Percentiles rank a stretch among this genome's conserved stretches.
Evolutionary conservation across 331 rosid genomes (phyloP).

Genomic region (Cydonia oblonga): DNA sequence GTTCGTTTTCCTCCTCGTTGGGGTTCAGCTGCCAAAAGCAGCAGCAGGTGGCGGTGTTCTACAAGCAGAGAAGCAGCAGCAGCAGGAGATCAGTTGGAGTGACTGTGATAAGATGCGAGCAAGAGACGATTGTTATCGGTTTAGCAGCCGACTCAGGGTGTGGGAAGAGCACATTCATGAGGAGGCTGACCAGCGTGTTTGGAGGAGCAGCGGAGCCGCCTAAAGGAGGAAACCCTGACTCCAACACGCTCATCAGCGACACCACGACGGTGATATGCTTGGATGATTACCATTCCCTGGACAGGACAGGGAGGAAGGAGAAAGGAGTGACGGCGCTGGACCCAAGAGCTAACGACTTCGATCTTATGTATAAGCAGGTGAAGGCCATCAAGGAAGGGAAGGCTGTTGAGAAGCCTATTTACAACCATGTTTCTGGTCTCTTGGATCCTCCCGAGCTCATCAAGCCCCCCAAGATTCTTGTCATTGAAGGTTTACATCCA

Average conservation of each 20-base stretch:
- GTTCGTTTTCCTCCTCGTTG: conserved; percentile 31
- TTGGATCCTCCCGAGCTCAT: conserved; percentile 91
- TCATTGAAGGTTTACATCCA: conserved; percentile 97
- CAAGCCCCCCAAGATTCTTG: conserved; percentile 91
- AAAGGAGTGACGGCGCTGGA: conserved; percentile 97
- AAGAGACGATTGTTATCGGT: conserved; percentile 86
- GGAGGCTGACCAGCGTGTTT: conserved; percentile 88
- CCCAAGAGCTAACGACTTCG: conserved; percentile 88
- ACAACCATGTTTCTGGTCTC: conserved; percentile 91
- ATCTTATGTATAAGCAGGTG: conserved; percentile 93
- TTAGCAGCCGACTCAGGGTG: conserved; percentile 97
- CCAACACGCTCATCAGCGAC: conserved; percentile 94
- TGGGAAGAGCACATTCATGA: conserved; percentile 98
- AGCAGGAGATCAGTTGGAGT: conserved; percentile 22
- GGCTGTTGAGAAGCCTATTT: conserved; percentile 75
- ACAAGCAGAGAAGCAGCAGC: conserved; percentile 28
- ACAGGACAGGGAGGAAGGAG: conserved; percentile 84
- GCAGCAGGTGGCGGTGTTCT: conserved; percentile 56
- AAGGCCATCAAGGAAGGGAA: conserved; percentile 70
- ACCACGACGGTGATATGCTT: conserved; percentile 92
- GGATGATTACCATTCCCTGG: conserved; percentile 92
- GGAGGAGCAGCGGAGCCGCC: conserved; percentile 98
- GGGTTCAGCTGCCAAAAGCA: conserved; percentile 54
- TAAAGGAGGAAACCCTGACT: conserved; percentile 88
- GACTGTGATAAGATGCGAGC: conserved; percentile 48